These are phyloP conservation scores for Pholiota microspora DNA, from an alignment of 768 basidiomycete species.

Conservation along the genomic window DNA sequence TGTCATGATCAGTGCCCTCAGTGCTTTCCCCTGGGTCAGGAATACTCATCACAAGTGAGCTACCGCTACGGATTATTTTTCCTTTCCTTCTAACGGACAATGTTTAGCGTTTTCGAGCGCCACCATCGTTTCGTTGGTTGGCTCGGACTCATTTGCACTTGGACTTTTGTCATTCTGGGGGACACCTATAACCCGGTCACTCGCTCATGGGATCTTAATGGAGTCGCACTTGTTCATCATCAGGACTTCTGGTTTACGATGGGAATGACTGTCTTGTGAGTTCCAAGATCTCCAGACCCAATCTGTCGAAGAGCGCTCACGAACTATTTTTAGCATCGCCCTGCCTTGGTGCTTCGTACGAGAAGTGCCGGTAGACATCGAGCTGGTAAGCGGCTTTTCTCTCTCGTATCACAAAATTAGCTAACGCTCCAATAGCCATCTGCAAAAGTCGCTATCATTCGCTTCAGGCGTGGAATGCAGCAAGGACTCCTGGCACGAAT, in stretches of 20 bases:
- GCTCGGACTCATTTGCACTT: conserved; percentile 54
- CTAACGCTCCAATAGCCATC: conserved; percentile 52
- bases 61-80: neutral
- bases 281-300: conserved; percentile 7
- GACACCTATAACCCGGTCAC: conserved; percentile 59
- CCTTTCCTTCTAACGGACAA: conserved; percentile 1
- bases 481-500: conserved; percentile 76
- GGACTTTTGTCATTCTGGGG: conserved; percentile 65
- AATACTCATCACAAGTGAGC: conserved; percentile 79
- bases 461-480: conserved; percentile 82
- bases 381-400: conserved; percentile 51
- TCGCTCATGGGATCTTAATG: conserved; percentile 55
- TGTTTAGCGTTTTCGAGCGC: conserved; percentile 67
- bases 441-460: conserved; percentile 73
- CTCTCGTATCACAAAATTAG: conserved; percentile 13
- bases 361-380: conserved; percentile 70
- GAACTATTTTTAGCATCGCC: conserved; percentile 45
- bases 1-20: conserved; percentile 56
- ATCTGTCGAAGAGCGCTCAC: conserved; percentile 12
- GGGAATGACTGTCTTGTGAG: conserved; percentile 73
- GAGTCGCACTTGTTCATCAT: conserved; percentile 53
- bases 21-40: conserved; percentile 78
- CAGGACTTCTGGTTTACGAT: conserved; percentile 80
- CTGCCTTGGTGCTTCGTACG: conserved; percentile 78
- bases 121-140: conserved; percentile 81